phyloP scores from a whole-genome alignment of 1,139 yeast species.

The Protomyces inouyei region DNA sequence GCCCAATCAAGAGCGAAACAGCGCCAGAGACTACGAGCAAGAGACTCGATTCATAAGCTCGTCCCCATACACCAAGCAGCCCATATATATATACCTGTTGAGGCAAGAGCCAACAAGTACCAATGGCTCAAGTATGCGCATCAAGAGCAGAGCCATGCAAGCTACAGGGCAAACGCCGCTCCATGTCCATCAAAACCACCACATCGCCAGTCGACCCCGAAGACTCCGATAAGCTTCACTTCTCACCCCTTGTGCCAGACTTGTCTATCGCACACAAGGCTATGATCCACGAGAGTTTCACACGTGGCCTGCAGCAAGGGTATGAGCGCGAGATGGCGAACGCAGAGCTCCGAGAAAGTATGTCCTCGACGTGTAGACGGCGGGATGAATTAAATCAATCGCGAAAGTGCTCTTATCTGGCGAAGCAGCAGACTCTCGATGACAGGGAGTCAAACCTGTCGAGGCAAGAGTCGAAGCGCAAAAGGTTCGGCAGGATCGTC shows the following conservation, averaged over 20 bases:
- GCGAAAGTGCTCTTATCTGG: not conserved
- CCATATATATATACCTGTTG: not conserved
- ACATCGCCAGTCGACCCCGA: not conserved
- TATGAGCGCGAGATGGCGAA: not conserved
- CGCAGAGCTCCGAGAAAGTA: not conserved
- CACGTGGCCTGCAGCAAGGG: not conserved
- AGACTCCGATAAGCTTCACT: not conserved
- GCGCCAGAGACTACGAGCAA: no score
- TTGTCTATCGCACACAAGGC: slow-evolving; percentile 14
- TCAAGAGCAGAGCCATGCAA: not conserved
- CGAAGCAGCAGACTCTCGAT: not conserved
- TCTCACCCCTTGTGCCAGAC: slow-evolving; percentile 21
- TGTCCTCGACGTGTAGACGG: not conserved
- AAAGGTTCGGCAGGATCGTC: not conserved
- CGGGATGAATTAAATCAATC: not conserved
- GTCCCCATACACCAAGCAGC: not conserved
- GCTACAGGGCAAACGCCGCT: slow-evolving; percentile 18
- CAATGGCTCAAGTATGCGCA: not conserved
- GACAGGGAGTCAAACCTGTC: not conserved
- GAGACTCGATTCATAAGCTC: no score
- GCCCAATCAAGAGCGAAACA: no score
- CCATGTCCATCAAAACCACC: not conserved
- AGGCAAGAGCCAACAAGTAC: not conserved
- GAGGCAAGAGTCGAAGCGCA: not conserved
- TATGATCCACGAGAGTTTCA: slow-evolving; percentile 6